A percentile compares a stretch with the other conserved stretches of the same genome.
These are phyloP conservation scores for Dalbergia cochinchinensis DNA, from an alignment of 306 rosid species.

Conservation along the genomic window DNA sequence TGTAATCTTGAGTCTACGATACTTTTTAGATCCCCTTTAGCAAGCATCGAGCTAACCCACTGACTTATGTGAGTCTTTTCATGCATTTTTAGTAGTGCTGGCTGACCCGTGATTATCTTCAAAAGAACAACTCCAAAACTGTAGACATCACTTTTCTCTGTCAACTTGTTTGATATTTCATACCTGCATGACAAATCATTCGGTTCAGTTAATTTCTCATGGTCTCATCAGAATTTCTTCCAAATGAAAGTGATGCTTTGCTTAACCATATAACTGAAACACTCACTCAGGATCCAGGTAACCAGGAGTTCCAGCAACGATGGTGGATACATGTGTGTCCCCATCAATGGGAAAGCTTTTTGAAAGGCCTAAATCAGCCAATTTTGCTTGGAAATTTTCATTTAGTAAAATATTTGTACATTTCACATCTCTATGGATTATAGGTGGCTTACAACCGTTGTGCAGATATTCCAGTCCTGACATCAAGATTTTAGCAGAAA, in stretches of 20 bases:
- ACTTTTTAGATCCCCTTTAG: slow-evolving; percentile 46
- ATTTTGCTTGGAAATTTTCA: slow-evolving; percentile 54
- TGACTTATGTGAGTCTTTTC: slow-evolving; percentile 48
- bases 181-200: slow-evolving; percentile 48
- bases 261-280: not conserved
- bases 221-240: not conserved
- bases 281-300: slow-evolving; percentile 62
- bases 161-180: slow-evolving; percentile 49
- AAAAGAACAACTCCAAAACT: slow-evolving; percentile 68
- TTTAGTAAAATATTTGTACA: slow-evolving; percentile 55
- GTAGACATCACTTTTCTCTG: slow-evolving; percentile 66
- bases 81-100: slow-evolving; percentile 27
- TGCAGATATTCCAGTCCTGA: slow-evolving; percentile 72
- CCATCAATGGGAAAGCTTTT: slow-evolving; percentile 42
- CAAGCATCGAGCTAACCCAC: slow-evolving; percentile 58
- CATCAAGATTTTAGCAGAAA: slow-evolving; percentile 8
- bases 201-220: not conserved
- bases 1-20: slow-evolving; percentile 57
- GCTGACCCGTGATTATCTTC: slow-evolving; percentile 60
- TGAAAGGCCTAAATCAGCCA: slow-evolving; percentile 64
- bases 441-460: slow-evolving; percentile 58
- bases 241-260: not conserved
- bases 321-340: slow-evolving; percentile 43
- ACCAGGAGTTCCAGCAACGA: slow-evolving; percentile 60
- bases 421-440: slow-evolving; percentile 67